Evolutionary conservation across 306 rosid species (phyloP).

Genomic region (Citrullus amarus): DNA sequence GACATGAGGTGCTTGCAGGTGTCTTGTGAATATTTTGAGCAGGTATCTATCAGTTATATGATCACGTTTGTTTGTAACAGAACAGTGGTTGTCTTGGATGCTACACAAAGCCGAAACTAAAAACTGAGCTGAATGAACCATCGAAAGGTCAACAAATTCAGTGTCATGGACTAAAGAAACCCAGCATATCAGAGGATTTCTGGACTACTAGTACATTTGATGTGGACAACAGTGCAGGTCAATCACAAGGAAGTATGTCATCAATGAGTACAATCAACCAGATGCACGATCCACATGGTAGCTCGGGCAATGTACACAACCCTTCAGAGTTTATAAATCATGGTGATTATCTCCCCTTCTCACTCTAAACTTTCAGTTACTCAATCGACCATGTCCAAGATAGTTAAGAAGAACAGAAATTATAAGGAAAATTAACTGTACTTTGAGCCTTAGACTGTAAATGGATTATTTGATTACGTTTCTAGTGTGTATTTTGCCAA

Average conservation of each 20-base stretch:
- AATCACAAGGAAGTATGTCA: slow-evolving; percentile 82
- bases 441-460: not conserved
- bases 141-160: slow-evolving; percentile 21
- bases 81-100: slow-evolving; percentile 98
- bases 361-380: not conserved
- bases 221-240: slow-evolving; percentile 86
- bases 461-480: not conserved
- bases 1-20: slow-evolving; percentile 17
- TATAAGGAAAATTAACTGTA: not conserved
- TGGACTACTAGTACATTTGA: slow-evolving; percentile 91
- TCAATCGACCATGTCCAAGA: not conserved
- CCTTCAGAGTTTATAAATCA: slow-evolving; percentile 68
- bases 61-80: slow-evolving; percentile 71
- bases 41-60: slow-evolving; percentile 38
- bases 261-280: slow-evolving; percentile 67
- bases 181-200: slow-evolving; percentile 58
- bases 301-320: slow-evolving; percentile 32
- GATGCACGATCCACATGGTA: slow-evolving; percentile 39
- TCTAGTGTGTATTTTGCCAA: not conserved
- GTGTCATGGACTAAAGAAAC: slow-evolving; percentile 29
- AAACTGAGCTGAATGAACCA: slow-evolving; percentile 24
- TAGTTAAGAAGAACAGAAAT: not conserved
- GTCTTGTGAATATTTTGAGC: not conserved
- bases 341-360: slow-evolving; percentile 26
- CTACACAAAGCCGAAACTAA: slow-evolving; percentile 36